Conservation (phyloP, 2,329 filamentous ascomycete species). For the Aspergillus jensenii region DNA sequence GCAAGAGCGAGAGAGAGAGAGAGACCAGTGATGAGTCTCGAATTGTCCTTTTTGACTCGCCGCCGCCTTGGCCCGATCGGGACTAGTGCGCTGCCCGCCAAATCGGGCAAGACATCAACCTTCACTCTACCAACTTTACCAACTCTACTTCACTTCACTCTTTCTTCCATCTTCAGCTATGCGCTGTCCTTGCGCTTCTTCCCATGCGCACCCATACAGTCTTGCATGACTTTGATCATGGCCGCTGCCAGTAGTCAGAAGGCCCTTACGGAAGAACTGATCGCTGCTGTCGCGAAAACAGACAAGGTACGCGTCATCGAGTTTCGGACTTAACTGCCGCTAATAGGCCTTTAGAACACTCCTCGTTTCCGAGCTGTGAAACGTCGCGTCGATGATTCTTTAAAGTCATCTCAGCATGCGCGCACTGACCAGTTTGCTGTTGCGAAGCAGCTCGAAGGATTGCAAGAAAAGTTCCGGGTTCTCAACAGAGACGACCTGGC, state of each 20-base stretch:
- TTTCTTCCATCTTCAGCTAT: not conserved
- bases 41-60: slow-evolving; percentile 8
- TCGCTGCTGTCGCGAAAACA: slow-evolving; percentile 60
- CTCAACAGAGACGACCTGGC: slow-evolving; percentile 77
- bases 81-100: slow-evolving; percentile 24
- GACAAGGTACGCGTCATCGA: slow-evolving; percentile 45
- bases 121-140: not conserved
- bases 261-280: slow-evolving; percentile 68
- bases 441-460: slow-evolving; percentile 61
- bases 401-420: slow-evolving; percentile 50
- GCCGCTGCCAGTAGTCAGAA: slow-evolving; percentile 66
- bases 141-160: not conserved
- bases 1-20: not conserved
- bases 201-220: not conserved
- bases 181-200: not conserved
- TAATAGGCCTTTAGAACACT: slow-evolving; percentile 26
- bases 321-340: slow-evolving; percentile 6
- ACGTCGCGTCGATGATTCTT: slow-evolving; percentile 30
- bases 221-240: slow-evolving; percentile 51
- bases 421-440: slow-evolving; percentile 77
- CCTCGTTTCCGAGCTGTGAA: slow-evolving; percentile 30
- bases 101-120: slow-evolving; percentile 11
- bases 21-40: not conserved
- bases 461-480: slow-evolving; percentile 85
- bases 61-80: slow-evolving; percentile 24